phyloP scores from a whole-genome alignment of 176 grass and related monocot species.

The Phragmites australis region DNA sequence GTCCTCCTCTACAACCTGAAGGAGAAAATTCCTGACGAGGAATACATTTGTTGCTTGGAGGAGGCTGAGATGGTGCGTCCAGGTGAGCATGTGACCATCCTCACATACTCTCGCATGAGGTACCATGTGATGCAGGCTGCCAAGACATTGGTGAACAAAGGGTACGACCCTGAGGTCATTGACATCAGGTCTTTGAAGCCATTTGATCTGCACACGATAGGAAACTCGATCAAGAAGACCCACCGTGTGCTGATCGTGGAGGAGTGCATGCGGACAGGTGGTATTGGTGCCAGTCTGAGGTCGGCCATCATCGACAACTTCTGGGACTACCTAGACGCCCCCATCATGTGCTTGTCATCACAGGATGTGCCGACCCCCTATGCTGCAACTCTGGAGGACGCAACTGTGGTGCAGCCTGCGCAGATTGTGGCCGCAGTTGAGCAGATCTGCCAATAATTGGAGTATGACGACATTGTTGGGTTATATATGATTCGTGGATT shows the following conservation, averaged over 20 bases:
- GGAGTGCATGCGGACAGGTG: conserved; percentile 85
- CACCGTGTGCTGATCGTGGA: conserved; percentile 83
- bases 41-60: conserved; percentile 78
- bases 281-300: conserved; percentile 76
- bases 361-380: conserved; percentile 87
- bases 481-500: conserved; percentile 8
- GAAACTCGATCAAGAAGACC: conserved; percentile 78
- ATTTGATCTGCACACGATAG: conserved; percentile 70
- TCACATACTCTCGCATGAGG: conserved; percentile 86
- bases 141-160: conserved; percentile 81
- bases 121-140: conserved; percentile 94
- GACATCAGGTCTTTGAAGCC: conserved; percentile 86
- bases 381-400: conserved; percentile 65
- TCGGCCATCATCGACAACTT: conserved; percentile 85
- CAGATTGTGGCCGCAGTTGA: conserved; percentile 78
- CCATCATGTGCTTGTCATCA: conserved; percentile 77
- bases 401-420: conserved; percentile 73
- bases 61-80: conserved; percentile 85
- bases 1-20: conserved; percentile 86
- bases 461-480: background rate
- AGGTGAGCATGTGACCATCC: conserved; percentile 81
- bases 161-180: conserved; percentile 78
- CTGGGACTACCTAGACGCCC: conserved; percentile 88
- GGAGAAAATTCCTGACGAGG: conserved; percentile 88
- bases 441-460: conserved; percentile 65